Conservation (phyloP, 805 yeast genomes). For the Lipomyces sp. region DNA sequence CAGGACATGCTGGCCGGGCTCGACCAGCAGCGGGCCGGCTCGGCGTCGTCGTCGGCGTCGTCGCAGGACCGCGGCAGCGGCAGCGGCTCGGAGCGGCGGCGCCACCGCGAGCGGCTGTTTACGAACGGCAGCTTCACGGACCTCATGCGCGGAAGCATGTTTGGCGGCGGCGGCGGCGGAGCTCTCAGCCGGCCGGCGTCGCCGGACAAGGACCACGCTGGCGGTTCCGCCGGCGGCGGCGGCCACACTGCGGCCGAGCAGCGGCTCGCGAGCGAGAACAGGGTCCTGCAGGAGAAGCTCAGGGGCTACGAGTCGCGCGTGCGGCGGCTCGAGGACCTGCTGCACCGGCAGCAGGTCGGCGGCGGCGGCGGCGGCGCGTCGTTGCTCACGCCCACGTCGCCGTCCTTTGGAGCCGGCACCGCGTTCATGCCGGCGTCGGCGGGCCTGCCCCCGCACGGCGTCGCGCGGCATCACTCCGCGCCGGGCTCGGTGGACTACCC, state of each 20-base stretch:
- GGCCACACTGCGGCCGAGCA: not conserved
- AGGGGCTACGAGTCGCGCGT: constrained; percentile 70
- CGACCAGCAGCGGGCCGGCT: too few species aligned
- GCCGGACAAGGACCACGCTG: not conserved
- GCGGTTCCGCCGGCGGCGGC: too few species aligned
- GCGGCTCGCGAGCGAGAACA: not conserved
- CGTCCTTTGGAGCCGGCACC: not conserved
- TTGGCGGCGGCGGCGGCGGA: constrained; percentile 2
- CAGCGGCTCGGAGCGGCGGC: not conserved
- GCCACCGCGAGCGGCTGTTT: constrained; percentile 20
- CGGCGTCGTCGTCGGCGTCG: not conserved
- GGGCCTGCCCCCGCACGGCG: constrained; percentile 1
- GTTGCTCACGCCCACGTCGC: too few species aligned
- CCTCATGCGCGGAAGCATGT: constrained; percentile 18
- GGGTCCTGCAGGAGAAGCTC: constrained; percentile 42
- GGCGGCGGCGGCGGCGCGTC: too few species aligned
- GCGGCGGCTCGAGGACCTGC: constrained; percentile 67
- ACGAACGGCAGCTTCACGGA: constrained; percentile 15
- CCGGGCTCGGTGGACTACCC: not conserved
- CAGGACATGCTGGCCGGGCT: constrained; percentile 34
- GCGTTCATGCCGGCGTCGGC: not conserved
- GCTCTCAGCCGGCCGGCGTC: constrained; percentile 7
- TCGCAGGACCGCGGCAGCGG: not conserved
- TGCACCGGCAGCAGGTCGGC: constrained; percentile 59
- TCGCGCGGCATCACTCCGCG: constrained; percentile 14